Percentiles rank a stretch among this genome's conserved stretches.
Evolutionary conservation across 1,139 yeast species (phyloP).

Genomic region (Kodamaea suecica): DNA sequence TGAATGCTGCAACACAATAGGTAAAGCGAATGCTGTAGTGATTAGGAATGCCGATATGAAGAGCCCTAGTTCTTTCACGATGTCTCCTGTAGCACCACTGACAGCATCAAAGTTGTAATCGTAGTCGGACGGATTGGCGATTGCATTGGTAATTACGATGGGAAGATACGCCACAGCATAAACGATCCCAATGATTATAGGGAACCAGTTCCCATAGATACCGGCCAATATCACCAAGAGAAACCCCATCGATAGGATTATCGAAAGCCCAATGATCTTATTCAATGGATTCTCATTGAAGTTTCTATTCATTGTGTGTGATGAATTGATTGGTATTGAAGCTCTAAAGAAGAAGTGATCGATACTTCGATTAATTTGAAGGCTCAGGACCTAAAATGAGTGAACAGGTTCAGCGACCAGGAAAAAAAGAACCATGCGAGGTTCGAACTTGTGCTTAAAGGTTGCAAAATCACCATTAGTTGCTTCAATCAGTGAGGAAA

Average conservation of each 20-base stretch:
- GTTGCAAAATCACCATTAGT: no score
- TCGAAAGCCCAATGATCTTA: constrained; percentile 69
- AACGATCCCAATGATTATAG: constrained; percentile 55
- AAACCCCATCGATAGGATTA: constrained; percentile 75
- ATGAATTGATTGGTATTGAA: no score
- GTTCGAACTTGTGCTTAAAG: no score
- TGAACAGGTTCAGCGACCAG: no score
- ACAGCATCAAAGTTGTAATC: constrained; percentile 46
- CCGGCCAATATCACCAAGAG: constrained; percentile 76
- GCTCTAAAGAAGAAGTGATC: no score
- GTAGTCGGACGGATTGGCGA: constrained; percentile 36
- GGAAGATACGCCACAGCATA: constrained; percentile 71
- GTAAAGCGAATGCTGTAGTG: constrained; percentile 64
- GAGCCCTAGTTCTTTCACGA: constrained; percentile 57
- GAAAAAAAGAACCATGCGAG: no score
- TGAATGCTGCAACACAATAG: constrained; percentile 64
- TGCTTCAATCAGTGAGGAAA: no score
- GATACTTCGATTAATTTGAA: no score
- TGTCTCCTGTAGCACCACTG: constrained; percentile 28
- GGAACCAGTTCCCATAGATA: constrained; percentile 74
- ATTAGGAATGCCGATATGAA: constrained; percentile 67
- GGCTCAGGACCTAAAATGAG: no score
- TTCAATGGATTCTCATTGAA: constrained; percentile 56
- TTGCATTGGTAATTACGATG: constrained; percentile 39
- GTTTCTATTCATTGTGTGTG: constrained; percentile 27